phyloP scores from a whole-genome alignment of 306 rosid genomes.

The Vigna radiata region DNA sequence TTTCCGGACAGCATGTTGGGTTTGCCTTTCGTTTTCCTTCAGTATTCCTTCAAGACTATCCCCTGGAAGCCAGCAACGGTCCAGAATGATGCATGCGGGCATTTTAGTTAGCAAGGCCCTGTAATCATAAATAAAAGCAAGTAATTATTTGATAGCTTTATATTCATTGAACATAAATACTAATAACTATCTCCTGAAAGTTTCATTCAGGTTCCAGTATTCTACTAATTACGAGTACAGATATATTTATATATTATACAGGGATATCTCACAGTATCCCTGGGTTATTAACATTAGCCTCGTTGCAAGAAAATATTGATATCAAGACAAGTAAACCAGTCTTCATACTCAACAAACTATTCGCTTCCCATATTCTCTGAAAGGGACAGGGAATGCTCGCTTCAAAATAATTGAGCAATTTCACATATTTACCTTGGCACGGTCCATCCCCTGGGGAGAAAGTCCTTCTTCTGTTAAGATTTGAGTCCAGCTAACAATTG shows the following conservation, averaged over 20 bases:
- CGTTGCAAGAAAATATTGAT: constrained; percentile 14
- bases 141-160: constrained; percentile 30
- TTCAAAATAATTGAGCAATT: constrained; percentile 25
- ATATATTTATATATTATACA: neutral
- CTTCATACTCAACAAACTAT: constrained; percentile 34
- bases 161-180: constrained; percentile 14
- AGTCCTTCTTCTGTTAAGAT: constrained; percentile 61
- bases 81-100: constrained; percentile 71
- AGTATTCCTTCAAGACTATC: constrained; percentile 80
- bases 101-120: constrained; percentile 60
- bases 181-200: constrained; percentile 7
- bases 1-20: constrained; percentile 76
- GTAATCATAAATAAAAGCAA: constrained; percentile 41
- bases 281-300: neutral
- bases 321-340: constrained; percentile 29
- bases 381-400: neutral
- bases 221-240: neutral
- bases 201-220: constrained; percentile 17
- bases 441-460: constrained; percentile 55
- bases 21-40: constrained; percentile 80
- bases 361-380: constrained; percentile 17
- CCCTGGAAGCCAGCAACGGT: constrained; percentile 62
- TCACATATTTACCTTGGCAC: constrained; percentile 56
- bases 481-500: constrained; percentile 56
- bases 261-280: constrained; percentile 2